phyloP scores from a whole-genome alignment of 2,329 filamentous ascomycete genomes.

The Rutstroemia sp. region DNA sequence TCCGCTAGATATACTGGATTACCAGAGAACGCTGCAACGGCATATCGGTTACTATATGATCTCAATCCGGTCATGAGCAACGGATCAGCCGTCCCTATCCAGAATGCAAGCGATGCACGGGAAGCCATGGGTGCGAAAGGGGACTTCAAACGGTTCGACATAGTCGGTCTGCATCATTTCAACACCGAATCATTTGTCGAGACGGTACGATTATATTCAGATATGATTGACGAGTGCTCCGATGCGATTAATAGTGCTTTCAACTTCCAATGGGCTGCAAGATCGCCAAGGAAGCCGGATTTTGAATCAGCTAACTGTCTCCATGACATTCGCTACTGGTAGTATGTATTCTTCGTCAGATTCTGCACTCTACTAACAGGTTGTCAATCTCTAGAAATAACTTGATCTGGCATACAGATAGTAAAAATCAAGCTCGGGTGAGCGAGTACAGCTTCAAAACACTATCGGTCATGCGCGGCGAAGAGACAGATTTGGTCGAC shows the following conservation, averaged over 20 bases:
- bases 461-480: neutral
- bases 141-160: conserved; percentile 7
- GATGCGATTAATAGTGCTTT: conserved; percentile 9
- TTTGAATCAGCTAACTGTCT: conserved; percentile 7
- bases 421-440: neutral
- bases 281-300: neutral
- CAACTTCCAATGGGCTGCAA: conserved; percentile 10
- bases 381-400: neutral
- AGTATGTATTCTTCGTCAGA: neutral
- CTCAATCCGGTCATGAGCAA: neutral
- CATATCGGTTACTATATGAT: neutral
- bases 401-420: conserved; percentile 3
- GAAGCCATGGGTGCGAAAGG: conserved; percentile 8
- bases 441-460: neutral
- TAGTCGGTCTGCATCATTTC: conserved; percentile 8
- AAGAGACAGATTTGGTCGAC: neutral
- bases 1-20: conserved; percentile 1
- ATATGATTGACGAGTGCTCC: conserved; percentile 5
- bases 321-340: conserved; percentile 4
- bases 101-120: conserved; percentile 2
- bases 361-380: neutral
- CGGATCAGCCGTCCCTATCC: conserved; percentile 1
- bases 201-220: conserved; percentile 3
- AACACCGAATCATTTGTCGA: conserved; percentile 4
- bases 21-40: neutral